These are phyloP conservation scores for Russula lepida DNA, from an alignment of 768 basidiomycete species.

Conservation along the genomic window DNA sequence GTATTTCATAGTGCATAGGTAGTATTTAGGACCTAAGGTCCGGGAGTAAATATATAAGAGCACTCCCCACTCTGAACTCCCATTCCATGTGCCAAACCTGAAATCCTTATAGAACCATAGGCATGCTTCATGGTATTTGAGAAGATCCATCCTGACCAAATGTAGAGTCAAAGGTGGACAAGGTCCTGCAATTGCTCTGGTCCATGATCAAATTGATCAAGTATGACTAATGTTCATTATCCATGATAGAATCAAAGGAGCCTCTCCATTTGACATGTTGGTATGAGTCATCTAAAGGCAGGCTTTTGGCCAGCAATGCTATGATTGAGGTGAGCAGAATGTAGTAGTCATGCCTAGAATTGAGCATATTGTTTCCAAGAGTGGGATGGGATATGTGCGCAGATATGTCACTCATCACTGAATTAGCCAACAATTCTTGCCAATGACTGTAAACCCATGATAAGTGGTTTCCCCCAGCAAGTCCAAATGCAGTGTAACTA, in stretches of 20 bases:
- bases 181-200: conserved; percentile 45
- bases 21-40: too few species aligned
- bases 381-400: conserved; percentile 60
- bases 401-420: conserved; percentile 56
- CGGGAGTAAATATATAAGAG: too few species aligned
- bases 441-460: conserved; percentile 50
- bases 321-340: conserved; percentile 55
- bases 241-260: conserved; percentile 62
- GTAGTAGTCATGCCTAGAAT: conserved; percentile 43
- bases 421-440: conserved; percentile 53
- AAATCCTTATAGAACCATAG: too few species aligned
- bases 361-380: conserved; percentile 84
- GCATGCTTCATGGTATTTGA: too few species aligned
- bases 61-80: too few species aligned
- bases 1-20: too few species aligned
- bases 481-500: conserved; percentile 45
- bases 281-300: conserved; percentile 20
- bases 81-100: too few species aligned
- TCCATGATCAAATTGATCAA: conserved; percentile 36
- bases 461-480: conserved; percentile 43
- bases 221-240: conserved; percentile 32
- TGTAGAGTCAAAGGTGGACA: conserved; percentile 48
- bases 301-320: conserved; percentile 50
- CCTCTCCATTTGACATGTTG: conserved; percentile 30
- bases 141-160: conserved; percentile 47